Conservation (phyloP, 1,139 yeast species). For the Pichia sp. region DNA sequence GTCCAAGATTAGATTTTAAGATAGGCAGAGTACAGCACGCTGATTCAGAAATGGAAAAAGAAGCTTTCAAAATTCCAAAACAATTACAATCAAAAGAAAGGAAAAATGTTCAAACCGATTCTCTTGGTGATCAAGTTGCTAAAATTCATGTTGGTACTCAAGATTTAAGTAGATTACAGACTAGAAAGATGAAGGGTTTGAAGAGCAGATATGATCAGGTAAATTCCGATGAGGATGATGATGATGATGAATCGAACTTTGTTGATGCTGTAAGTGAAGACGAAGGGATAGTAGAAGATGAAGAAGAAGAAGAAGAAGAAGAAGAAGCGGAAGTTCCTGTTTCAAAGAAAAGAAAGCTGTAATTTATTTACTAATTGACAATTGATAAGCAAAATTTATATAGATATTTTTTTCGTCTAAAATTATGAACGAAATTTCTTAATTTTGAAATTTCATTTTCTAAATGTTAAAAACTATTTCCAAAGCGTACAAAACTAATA, state of each 20-base stretch:
- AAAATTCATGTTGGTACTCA: conserved; percentile 95
- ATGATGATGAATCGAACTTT: conserved; percentile 15
- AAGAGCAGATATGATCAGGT: conserved; percentile 78
- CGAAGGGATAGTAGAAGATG: conserved; percentile 25
- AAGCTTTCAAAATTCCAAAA: conserved; percentile 76
- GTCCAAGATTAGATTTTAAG: conserved; percentile 91
- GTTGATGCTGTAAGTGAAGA: conserved; percentile 22
- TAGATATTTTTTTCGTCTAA: no score
- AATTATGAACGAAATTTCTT: no score
- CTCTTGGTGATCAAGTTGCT: conserved; percentile 95
- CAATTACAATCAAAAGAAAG: conserved; percentile 75
- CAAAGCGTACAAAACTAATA: no score
- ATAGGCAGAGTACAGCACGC: conserved; percentile 86
- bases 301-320: conserved; percentile 26
- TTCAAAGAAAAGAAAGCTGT: conserved; percentile 32
- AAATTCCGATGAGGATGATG: conserved; percentile 49
- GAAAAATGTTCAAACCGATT: conserved; percentile 85
- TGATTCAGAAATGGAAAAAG: conserved; percentile 84
- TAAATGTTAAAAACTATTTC: no score
- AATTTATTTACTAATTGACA: not conserved
- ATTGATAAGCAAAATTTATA: not conserved
- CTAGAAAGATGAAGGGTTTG: conserved; percentile 98
- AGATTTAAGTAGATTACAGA: conserved; percentile 83
- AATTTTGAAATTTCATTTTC: no score
- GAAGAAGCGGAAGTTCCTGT: conserved; percentile 32